Conservation (phyloP, 2,329 filamentous ascomycete genomes). For the Trichoderma endophyticum region DNA sequence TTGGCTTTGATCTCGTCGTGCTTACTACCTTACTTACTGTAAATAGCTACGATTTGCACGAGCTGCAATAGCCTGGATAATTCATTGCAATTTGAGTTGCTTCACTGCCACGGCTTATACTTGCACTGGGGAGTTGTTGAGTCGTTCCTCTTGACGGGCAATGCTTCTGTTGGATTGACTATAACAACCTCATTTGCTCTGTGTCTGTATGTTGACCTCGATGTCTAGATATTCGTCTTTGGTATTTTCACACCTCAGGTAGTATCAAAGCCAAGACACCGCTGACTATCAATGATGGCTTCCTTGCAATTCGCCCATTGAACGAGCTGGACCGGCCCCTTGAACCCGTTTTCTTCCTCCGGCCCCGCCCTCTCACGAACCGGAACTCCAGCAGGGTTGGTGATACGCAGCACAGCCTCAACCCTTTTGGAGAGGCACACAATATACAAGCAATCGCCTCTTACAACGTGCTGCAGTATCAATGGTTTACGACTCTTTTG, state of each 20-base stretch:
- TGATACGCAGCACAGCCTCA: slow-evolving; percentile 6
- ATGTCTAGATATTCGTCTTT: not conserved
- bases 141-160: not conserved
- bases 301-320: not conserved
- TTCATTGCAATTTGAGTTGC: not conserved
- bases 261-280: not conserved
- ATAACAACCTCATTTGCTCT: not conserved
- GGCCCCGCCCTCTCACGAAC: not conserved
- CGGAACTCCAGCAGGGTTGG: not conserved
- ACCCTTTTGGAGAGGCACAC: not conserved
- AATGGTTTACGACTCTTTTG: not conserved
- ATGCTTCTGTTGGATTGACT: not conserved
- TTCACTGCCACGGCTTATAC: not conserved
- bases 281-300: not conserved
- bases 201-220: not conserved
- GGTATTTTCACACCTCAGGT: not conserved
- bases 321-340: not conserved
- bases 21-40: not conserved
- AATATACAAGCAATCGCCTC: not conserved
- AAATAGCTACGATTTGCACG: not conserved
- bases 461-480: not conserved
- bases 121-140: not conserved
- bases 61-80: not conserved
- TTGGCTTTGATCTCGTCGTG: not conserved
- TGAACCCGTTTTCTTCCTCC: not conserved